Conservation (phyloP, 345 rosid species). For the Firmiana major region DNA sequence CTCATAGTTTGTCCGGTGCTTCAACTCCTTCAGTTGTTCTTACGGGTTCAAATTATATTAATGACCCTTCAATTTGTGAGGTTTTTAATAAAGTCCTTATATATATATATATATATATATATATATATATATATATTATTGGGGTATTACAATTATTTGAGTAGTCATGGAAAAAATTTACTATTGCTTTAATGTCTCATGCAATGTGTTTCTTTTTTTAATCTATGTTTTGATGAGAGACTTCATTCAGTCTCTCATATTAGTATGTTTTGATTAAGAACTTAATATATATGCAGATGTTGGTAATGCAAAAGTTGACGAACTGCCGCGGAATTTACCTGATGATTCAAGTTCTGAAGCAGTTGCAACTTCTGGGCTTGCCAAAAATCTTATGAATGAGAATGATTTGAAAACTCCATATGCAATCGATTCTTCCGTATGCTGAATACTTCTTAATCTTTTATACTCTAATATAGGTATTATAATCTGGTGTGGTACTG, state of each 20-base stretch:
- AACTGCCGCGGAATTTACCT: slow-evolving; percentile 52
- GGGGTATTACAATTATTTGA: too few relatives aligned
- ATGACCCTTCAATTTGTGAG: too few relatives aligned
- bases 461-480: slow-evolving; percentile 1
- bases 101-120: too few relatives aligned
- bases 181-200: neutral
- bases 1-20: slow-evolving; percentile 43
- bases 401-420: slow-evolving; percentile 63
- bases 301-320: slow-evolving; percentile 56
- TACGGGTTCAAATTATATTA: slow-evolving; percentile 46
- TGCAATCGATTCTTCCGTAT: slow-evolving; percentile 54
- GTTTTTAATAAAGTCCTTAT: too few relatives aligned
- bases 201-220: neutral
- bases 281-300: slow-evolving; percentile 47
- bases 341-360: slow-evolving; percentile 58
- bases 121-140: too few relatives aligned
- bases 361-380: slow-evolving; percentile 38
- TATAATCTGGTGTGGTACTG: neutral
- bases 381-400: slow-evolving; percentile 54
- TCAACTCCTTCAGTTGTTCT: slow-evolving; percentile 42
- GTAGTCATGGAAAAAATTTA: too few relatives aligned
- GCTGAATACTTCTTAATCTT: slow-evolving; percentile 22
- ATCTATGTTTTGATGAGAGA: neutral
- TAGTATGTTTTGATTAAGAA: neutral
- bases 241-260: neutral